phyloP scores from a whole-genome alignment of 2,329 filamentous ascomycete species.

The Coniochaeta sp. region DNA sequence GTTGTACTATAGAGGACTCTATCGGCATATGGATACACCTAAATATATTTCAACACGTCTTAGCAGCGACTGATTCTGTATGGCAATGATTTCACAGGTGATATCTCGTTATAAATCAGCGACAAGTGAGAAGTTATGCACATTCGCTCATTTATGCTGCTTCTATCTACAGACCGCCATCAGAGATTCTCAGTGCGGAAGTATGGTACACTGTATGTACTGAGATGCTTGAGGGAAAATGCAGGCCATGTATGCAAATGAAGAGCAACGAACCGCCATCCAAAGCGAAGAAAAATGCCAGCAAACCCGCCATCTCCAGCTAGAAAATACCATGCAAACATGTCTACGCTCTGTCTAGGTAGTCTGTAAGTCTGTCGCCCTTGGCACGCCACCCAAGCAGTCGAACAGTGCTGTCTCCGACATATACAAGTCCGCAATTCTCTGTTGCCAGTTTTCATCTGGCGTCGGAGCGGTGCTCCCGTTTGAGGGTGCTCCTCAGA shows the following conservation, averaged over 20 bases:
- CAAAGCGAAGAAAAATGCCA: background rate
- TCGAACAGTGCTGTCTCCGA: background rate
- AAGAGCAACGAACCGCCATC: background rate
- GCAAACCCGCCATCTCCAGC: background rate
- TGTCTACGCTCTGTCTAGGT: background rate
- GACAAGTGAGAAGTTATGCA: background rate
- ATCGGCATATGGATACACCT: no score
- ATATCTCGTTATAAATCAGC: no score
- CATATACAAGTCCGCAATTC: background rate
- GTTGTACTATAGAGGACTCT: no score
- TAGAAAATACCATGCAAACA: background rate
- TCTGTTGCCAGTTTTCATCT: background rate
- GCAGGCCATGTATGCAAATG: background rate
- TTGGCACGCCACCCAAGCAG: background rate
- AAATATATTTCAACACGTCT: no score
- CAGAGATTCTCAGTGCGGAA: background rate
- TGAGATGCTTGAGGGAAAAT: background rate
- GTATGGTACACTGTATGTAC: background rate
- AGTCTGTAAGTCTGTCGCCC: background rate
- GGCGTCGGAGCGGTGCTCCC: background rate
- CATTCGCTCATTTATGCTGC: background rate
- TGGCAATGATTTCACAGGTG: no score
- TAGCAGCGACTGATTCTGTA: no score
- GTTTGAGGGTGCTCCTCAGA: background rate
- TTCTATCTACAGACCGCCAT: background rate